These are phyloP conservation scores for Parasitella parasitica DNA, from an alignment of 371 early-diverging fungal species.

Conservation along the genomic window DNA sequence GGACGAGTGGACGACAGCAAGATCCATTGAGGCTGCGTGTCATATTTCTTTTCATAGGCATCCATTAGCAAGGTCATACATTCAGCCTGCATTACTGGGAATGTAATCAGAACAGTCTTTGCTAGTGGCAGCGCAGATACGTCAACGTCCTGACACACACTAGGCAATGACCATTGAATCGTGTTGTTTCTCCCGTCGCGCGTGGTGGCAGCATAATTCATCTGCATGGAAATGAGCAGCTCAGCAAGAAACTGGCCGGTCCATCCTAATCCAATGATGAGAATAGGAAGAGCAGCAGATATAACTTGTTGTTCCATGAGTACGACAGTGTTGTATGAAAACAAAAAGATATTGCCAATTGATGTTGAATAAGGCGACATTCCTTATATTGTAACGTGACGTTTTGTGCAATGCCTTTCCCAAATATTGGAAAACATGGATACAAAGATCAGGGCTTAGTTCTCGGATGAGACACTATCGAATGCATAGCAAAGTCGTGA, in stretches of 20 bases:
- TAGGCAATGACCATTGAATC: slow-evolving; percentile 36
- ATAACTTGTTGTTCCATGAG: slow-evolving; percentile 29
- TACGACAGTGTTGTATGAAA: background rate
- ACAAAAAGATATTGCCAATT: slow-evolving; percentile 5
- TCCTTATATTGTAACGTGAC: background rate
- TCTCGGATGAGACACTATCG: background rate
- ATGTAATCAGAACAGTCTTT: slow-evolving; percentile 41
- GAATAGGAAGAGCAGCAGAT: slow-evolving; percentile 28
- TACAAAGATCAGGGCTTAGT: background rate
- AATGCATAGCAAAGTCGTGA: background rate
- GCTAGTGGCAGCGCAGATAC: slow-evolving; percentile 34
- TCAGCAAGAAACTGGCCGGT: slow-evolving; percentile 45
- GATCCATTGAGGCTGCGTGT: slow-evolving; percentile 33
- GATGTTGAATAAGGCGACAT: slow-evolving; percentile 3
- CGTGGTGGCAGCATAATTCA: slow-evolving; percentile 44
- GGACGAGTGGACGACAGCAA: slow-evolving; percentile 44
- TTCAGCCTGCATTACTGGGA: slow-evolving; percentile 32
- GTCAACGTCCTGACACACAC: slow-evolving; percentile 11
- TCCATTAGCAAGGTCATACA: slow-evolving; percentile 30
- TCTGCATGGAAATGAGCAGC: slow-evolving; percentile 15
- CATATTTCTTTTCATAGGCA: slow-evolving; percentile 28
- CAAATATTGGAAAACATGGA: background rate
- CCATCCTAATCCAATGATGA: slow-evolving; percentile 49
- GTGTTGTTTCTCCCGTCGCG: slow-evolving; percentile 46
- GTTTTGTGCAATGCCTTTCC: background rate